phyloP scores from a whole-genome alignment of 1,139 yeast genomes.

The Suhomyces terraborum region DNA sequence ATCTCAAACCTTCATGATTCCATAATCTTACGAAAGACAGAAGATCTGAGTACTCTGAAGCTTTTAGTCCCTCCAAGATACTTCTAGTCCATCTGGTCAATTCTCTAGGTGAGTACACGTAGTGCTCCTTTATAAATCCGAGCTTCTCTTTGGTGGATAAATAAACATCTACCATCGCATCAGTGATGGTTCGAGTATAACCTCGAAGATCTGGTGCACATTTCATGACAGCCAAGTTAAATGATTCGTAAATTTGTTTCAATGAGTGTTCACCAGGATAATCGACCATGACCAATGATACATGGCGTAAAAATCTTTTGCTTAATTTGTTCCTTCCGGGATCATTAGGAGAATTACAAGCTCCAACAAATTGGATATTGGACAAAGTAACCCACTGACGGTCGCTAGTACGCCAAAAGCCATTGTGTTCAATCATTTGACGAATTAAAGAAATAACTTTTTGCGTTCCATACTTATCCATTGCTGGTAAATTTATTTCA shows the following conservation, averaged over 20 bases:
- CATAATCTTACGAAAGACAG: conserved; percentile 61
- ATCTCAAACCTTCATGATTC: conserved; percentile 80
- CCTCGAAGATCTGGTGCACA: conserved; percentile 64
- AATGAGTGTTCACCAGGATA: conserved; percentile 74
- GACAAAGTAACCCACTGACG: conserved; percentile 68
- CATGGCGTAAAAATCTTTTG: conserved; percentile 69
- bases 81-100: conserved; percentile 87
- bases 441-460: conserved; percentile 72
- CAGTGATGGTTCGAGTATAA: conserved; percentile 53
- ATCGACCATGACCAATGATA: conserved; percentile 70
- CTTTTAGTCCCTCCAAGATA: conserved; percentile 57
- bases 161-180: conserved; percentile 71
- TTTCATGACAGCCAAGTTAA: conserved; percentile 59
- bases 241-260: conserved; percentile 64
- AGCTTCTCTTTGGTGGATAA: conserved; percentile 43
- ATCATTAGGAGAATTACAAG: conserved; percentile 89
- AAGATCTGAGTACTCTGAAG: conserved; percentile 36
- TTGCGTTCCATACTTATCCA: conserved; percentile 78
- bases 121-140: conserved; percentile 51
- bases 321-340: conserved; percentile 67
- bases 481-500: conserved; percentile 81
- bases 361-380: conserved; percentile 83
- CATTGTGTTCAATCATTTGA: conserved; percentile 70
- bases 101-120: conserved; percentile 87
- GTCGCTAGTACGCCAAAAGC: conserved; percentile 72